A percentile compares a stretch with the other conserved stretches of the same genome.
Evolutionary conservation across 371 early-diverging fungal species (phyloP).

Genomic region (Funneliformis caledonium): DNA sequence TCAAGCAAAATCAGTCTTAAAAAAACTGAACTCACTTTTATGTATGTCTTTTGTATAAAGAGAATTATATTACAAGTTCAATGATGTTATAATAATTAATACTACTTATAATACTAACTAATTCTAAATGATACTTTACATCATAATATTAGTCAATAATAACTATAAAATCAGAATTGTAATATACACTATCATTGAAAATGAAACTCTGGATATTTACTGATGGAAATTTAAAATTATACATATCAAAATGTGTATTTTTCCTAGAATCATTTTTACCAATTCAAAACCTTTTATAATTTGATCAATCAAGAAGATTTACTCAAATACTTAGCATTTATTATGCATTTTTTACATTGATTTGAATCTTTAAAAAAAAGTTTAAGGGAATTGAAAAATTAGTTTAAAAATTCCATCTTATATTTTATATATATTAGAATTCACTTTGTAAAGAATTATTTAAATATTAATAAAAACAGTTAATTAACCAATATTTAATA

Average conservation of each 20-base stretch:
- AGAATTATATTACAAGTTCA: not conserved
- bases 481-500: not conserved
- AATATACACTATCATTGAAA: not conserved
- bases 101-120: not conserved
- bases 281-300: not conserved
- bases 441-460: conserved; percentile 1
- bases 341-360: no score
- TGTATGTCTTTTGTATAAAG: not conserved
- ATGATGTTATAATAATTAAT: not conserved
- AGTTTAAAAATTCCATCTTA: conserved; percentile 2
- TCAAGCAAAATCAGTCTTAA: not conserved
- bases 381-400: not conserved
- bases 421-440: not conserved
- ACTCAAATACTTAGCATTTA: no score
- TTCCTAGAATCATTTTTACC: not conserved
- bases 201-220: not conserved
- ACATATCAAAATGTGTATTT: not conserved
- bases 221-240: not conserved
- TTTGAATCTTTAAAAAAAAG: not conserved
- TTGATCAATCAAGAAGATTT: not conserved
- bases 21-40: not conserved
- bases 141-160: not conserved
- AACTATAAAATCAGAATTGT: not conserved
- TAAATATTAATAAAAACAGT: not conserved
- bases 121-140: not conserved